Evolutionary conservation across 257 asterid species (phyloP).

Genomic region (Scutellaria galericulata): DNA sequence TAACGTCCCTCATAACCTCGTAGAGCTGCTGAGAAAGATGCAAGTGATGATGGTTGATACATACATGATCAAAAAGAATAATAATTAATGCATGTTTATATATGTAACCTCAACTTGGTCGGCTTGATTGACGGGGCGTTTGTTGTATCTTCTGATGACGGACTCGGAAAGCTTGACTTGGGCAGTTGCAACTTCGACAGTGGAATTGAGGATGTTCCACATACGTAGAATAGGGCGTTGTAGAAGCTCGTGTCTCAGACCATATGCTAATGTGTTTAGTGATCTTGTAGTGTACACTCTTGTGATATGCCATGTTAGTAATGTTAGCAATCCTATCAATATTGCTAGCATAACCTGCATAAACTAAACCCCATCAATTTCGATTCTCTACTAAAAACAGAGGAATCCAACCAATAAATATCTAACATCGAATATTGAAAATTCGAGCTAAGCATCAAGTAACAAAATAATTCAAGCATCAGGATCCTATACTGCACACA

Average conservation of each 20-base stretch:
- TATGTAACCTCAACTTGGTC: conserved; percentile 73
- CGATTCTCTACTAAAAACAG: neutral
- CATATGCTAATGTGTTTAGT: conserved; percentile 74
- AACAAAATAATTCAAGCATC: no score
- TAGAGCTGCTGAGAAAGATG: conserved; percentile 63
- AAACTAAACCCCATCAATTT: neutral
- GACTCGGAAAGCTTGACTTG: conserved; percentile 86
- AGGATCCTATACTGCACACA: no score
- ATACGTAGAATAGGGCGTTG: conserved; percentile 83
- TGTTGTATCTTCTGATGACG: conserved; percentile 65
- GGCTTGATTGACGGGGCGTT: conserved; percentile 65
- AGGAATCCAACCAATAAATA: neutral
- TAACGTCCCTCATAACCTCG: conserved; percentile 80
- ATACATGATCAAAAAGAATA: neutral
- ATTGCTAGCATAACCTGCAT: conserved; percentile 88
- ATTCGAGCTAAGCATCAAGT: no score
- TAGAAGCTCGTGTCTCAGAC: conserved; percentile 85
- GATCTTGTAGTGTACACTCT: conserved; percentile 80
- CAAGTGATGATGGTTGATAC: neutral
- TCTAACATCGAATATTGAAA: no score
- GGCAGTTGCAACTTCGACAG: conserved; percentile 87
- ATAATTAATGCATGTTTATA: neutral
- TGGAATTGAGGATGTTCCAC: conserved; percentile 88
- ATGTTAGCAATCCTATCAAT: conserved; percentile 79
- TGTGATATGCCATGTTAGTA: conserved; percentile 93